Percentiles rank a stretch among this genome's conserved stretches.
These are phyloP conservation scores for Dryas octopetala DNA, from an alignment of 306 rosid genomes.

Conservation along the genomic window DNA sequence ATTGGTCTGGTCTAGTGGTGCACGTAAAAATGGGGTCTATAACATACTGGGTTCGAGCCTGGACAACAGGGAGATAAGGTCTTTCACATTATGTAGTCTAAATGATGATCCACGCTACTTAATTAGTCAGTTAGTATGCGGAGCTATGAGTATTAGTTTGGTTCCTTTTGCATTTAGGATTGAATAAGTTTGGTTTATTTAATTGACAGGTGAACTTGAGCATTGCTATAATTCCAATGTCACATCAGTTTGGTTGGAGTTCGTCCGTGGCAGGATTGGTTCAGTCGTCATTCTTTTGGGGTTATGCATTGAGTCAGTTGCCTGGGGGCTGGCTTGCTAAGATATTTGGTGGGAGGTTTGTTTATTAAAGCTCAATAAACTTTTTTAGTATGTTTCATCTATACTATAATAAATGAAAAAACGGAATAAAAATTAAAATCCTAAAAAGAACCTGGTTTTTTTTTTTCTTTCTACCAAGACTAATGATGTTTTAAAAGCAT, in stretches of 20 bases:
- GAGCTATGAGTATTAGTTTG: not conserved
- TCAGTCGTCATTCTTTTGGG: constrained; percentile 99
- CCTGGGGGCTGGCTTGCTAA: constrained; percentile 98
- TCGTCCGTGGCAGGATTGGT: constrained; percentile 92
- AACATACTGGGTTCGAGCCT: no score
- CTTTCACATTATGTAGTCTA: no score
- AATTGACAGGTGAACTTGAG: constrained; percentile 89
- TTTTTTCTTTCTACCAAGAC: no score
- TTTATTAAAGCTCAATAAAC: constrained; percentile 8
- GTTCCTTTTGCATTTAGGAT: not conserved
- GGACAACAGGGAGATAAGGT: no score
- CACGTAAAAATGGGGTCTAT: no score
- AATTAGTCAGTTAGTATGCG: no score
- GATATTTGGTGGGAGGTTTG: constrained; percentile 95
- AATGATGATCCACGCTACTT: no score
- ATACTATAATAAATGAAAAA: no score
- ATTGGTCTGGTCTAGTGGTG: no score
- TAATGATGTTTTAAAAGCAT: constrained; percentile 9
- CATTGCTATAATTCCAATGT: constrained; percentile 90
- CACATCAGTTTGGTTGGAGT: constrained; percentile 96
- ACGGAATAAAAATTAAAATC: no score
- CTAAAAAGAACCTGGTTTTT: no score
- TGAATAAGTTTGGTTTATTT: not conserved
- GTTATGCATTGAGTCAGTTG: constrained; percentile 93
- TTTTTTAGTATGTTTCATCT: not conserved